Evolutionary conservation across 305 asterid genomes (phyloP).

Genomic region (Fraxinus ornus): DNA sequence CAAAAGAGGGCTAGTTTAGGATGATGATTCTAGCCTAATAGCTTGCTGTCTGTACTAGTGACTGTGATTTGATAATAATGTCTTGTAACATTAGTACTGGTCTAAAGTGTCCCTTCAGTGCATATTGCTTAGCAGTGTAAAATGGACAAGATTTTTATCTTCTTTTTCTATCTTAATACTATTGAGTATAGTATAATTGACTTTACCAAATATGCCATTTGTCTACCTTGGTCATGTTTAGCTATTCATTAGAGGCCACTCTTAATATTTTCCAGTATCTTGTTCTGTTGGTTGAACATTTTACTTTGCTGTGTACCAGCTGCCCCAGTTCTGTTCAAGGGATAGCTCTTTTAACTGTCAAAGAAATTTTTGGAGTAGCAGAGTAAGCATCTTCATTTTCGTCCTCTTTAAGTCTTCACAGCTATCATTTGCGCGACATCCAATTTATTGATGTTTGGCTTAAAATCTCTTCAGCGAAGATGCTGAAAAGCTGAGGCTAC

Average conservation of each 20-base stretch:
- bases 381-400: slow-evolving; percentile 57
- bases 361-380: slow-evolving; percentile 84
- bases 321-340: slow-evolving; percentile 83
- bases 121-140: background rate
- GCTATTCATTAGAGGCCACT: background rate
- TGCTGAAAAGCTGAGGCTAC: slow-evolving; percentile 83
- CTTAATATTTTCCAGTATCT: background rate
- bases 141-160: background rate
- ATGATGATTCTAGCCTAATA: background rate
- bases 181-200: background rate
- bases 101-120: background rate
- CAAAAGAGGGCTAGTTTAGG: background rate
- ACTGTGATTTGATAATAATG: background rate
- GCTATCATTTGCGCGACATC: background rate
- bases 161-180: background rate
- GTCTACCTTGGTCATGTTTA: background rate
- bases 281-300: slow-evolving; percentile 21
- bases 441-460: slow-evolving; percentile 5
- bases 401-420: background rate
- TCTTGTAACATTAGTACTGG: background rate
- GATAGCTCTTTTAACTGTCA: slow-evolving; percentile 73
- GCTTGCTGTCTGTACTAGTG: background rate
- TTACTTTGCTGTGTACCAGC: slow-evolving; percentile 42
- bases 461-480: slow-evolving; percentile 61
- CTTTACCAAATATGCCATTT: background rate